Base-by-base conservation (phyloP, 148 eudicot species). In the Amaranthus palmeri region DNA sequence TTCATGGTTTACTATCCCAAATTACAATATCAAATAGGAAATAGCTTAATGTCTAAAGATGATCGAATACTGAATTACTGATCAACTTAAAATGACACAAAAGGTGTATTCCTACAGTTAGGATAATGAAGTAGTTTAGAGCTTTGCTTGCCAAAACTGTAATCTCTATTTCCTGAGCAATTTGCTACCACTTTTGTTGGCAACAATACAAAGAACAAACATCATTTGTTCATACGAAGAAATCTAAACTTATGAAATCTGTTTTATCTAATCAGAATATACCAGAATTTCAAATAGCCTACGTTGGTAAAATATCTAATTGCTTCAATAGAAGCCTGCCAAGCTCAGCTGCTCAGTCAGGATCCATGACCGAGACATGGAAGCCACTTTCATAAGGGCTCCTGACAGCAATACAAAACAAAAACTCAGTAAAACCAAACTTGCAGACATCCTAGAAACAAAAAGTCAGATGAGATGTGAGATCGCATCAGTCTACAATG, bases 401-500 rank as follows among this genome's bases (percentile, higher is more conserved):
- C 50, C 18, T n/a, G 15, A 15, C 45, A 51, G 48, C 36, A 41
- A 18, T 40, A 13, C 11, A 55, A 14, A 65, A 45, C 68, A 47
- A 60, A 40, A 14, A 17, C 46, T 55, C 47, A 68, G 45, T 12
- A 11, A 4, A 11, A 10, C 11, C 40, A 46, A 49, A n/a, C 48
- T 10, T 17, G 47, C 41, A 25, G 18, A 43, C 15, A n/a, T 41
- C 18, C 53, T 5, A 15, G 7, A 79, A 13, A 0, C 10, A 65
- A 6, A 44, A 41, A 18, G 43, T 15, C 43, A 54, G 60, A n/a
- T 13, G 51, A 25, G 47, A 66, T n/a, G 11, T 68, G 46, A 53
- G 45, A 50, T 13, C 4, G 10, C 58, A 45, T 52, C 18, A 47
- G 41, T 52, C 67, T 62, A 61, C 73, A 55, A 58, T n/a, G 71